Percentiles rank a stretch among this genome's conserved stretches.
These are phyloP conservation scores for Mesembryanthemum crystallinum DNA, from an alignment of 148 eudicot genomes.

Conservation along the genomic window DNA sequence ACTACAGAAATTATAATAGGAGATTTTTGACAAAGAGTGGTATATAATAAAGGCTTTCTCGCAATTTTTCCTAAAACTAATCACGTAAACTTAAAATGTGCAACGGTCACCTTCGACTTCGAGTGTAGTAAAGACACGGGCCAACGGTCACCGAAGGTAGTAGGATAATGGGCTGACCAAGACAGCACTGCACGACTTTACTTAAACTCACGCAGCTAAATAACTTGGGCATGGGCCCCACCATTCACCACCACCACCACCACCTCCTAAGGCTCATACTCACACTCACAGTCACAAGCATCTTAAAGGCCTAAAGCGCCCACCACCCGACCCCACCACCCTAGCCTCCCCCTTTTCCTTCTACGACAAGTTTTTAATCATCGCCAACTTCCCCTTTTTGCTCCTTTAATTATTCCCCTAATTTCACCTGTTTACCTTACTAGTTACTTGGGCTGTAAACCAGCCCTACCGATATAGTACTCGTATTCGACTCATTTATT, in stretches of 20 bases:
- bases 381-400: not conserved
- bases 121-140: not conserved
- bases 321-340: not conserved
- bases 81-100: too few relatives aligned
- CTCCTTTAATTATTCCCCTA: not conserved
- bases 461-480: too few relatives aligned
- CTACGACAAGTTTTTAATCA: constrained; percentile 19
- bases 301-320: not conserved
- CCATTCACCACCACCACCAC: constrained; percentile 16
- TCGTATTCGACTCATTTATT: too few relatives aligned
- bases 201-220: not conserved
- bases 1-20: too few relatives aligned
- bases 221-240: constrained; percentile 4
- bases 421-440: not conserved
- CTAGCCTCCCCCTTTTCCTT: constrained; percentile 5
- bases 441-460: not conserved
- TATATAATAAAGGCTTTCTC: too few relatives aligned
- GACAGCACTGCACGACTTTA: not conserved
- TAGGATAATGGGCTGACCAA: constrained; percentile 10
- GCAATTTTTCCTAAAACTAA: too few relatives aligned
- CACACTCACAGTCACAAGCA: too few relatives aligned
- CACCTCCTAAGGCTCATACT: constrained; percentile 17
- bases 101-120: constrained; percentile 22
- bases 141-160: constrained; percentile 13
- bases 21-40: too few relatives aligned